These are phyloP conservation scores for Blastobotrys illinoisensis DNA, from an alignment of 1,139 yeast genomes.

Conservation along the genomic window DNA sequence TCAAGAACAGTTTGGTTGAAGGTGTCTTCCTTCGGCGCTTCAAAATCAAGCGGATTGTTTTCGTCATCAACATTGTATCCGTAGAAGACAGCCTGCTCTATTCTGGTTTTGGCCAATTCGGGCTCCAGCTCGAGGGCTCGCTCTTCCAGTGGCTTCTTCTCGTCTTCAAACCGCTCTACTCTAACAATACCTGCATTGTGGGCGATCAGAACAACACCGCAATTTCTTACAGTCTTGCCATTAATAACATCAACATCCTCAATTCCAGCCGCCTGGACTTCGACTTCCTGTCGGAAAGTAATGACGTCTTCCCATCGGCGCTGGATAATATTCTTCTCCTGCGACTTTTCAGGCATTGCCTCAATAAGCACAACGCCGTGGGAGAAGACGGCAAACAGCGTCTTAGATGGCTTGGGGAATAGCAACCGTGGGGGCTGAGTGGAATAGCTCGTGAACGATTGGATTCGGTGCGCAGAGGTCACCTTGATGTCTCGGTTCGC, in stretches of 20 bases:
- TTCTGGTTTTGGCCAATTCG: conserved; percentile 55
- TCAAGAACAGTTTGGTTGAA: conserved; percentile 39
- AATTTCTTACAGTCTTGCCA: conserved; percentile 26
- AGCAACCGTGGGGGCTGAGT: conserved; percentile 45
- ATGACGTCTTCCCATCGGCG: conserved; percentile 79
- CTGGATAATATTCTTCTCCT: conserved; percentile 29
- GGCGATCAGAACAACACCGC: conserved; percentile 53
- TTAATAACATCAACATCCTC: conserved; percentile 35
- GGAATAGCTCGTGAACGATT: conserved; percentile 37
- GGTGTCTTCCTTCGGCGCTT: conserved; percentile 36
- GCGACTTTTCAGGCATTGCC: conserved; percentile 41
- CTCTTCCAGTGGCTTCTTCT: conserved; percentile 13
- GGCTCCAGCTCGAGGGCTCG: conserved; percentile 21
- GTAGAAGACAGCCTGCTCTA: conserved; percentile 77
- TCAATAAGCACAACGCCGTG: conserved; percentile 64
- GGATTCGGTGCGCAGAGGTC: conserved; percentile 56
- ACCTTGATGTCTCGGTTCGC: conserved; percentile 50
- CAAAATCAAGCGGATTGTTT: conserved; percentile 53
- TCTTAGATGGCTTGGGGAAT: conserved; percentile 55
- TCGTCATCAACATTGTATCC: conserved; percentile 34
- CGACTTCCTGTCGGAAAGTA: conserved; percentile 47
- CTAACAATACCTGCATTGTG: conserved; percentile 58
- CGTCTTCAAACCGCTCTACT: conserved; percentile 46
- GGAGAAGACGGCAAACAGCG: conserved; percentile 60
- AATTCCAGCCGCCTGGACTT: conserved; percentile 57